A percentile compares a stretch with the other conserved stretches of the same genome.
These are phyloP conservation scores for sweet orange (Citrus sinensis) DNA, from an alignment of 345 rosid species.

Conservation along the genomic window DNA sequence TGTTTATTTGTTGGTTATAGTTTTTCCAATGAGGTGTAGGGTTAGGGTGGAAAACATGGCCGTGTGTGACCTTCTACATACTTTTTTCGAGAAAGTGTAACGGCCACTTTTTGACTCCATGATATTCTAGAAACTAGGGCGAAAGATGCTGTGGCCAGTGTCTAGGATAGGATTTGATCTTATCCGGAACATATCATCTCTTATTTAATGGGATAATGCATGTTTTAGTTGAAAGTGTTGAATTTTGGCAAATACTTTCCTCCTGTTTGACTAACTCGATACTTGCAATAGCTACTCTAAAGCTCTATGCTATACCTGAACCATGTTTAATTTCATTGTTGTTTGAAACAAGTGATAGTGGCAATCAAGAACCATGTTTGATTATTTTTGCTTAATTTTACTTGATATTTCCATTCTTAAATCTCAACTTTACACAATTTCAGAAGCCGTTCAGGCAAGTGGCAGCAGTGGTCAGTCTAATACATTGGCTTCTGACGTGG, in stretches of 20 bases:
- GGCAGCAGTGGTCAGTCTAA: constrained; percentile 20
- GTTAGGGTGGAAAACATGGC: neutral
- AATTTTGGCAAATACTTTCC: neutral
- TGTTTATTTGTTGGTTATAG: neutral
- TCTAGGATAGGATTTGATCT: neutral
- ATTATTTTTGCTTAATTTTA: neutral
- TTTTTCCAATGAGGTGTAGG: neutral
- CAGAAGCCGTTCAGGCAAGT: constrained; percentile 39
- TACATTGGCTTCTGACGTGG: constrained; percentile 23
- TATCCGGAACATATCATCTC: neutral
- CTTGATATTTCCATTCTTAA: neutral
- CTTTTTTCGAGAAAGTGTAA: neutral
- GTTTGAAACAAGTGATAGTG: no score
- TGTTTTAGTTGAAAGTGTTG: neutral
- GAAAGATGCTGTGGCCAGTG: neutral
- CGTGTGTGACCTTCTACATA: neutral
- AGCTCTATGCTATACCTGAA: neutral
- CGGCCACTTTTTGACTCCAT: neutral
- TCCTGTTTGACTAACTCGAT: neutral
- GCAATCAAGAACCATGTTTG: no score
- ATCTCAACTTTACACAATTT: neutral
- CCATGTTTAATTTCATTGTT: neutral
- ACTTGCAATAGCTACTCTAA: neutral
- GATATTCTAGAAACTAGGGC: no score
- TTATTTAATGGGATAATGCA: neutral